Evolutionary conservation across 1,139 yeast genomes (phyloP).

Genomic region (Debaryomyces fabryi): DNA sequence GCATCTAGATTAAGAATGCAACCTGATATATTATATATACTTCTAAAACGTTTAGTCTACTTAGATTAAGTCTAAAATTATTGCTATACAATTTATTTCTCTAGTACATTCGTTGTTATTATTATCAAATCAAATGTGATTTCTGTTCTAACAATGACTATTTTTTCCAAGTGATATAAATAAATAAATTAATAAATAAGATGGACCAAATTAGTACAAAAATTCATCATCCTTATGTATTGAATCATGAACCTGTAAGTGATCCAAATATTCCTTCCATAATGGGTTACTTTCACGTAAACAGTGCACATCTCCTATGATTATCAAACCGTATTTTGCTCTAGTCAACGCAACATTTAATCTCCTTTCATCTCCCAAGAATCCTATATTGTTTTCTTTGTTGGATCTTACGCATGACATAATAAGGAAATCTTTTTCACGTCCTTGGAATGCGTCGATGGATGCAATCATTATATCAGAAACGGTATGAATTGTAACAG

Average conservation of each 20-base stretch:
- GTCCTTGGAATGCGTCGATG: slow-evolving; percentile 68
- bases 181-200: not conserved
- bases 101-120: not conserved
- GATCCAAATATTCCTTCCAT: slow-evolving; percentile 57
- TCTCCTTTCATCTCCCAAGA: slow-evolving; percentile 59
- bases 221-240: slow-evolving; percentile 15
- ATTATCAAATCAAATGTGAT: not conserved
- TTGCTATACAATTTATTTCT: not conserved
- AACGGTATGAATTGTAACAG: slow-evolving; percentile 60
- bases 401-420: slow-evolving; percentile 67
- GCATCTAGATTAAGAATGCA: too few relatives aligned
- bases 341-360: slow-evolving; percentile 70
- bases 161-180: not conserved
- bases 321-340: slow-evolving; percentile 57
- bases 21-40: too few relatives aligned
- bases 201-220: slow-evolving; percentile 10
- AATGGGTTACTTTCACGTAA: slow-evolving; percentile 48
- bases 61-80: not conserved
- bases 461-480: slow-evolving; percentile 71
- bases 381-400: slow-evolving; percentile 53
- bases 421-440: slow-evolving; percentile 60
- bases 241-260: slow-evolving; percentile 28
- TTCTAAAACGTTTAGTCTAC: not conserved
- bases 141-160: not conserved
- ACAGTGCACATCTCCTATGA: slow-evolving; percentile 59